Base-by-base conservation (phyloP, 768 basidiomycete species). In the Auriculariales sp. region DNA sequence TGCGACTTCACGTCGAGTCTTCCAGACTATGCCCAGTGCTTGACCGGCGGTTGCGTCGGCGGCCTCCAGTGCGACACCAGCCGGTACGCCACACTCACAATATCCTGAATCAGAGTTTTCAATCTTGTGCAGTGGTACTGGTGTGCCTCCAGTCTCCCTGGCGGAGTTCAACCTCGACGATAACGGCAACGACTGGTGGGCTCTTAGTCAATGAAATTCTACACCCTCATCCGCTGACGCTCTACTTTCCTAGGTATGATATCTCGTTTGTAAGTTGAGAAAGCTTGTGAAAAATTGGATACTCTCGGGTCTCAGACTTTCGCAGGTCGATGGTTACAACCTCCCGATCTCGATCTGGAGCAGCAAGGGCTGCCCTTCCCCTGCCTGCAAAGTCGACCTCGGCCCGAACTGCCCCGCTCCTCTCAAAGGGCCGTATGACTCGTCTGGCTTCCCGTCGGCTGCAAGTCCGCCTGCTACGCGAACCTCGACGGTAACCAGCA, bases 141-240 rank as follows among this genome's bases (percentile, higher is more conserved):
- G 78, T 46, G 71, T 79, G n/a, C 80, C 81, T 28, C 83, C 83
- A 36, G 82, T 75, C 10, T 71, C 74, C 3, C 64, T 84, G 30
- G 83, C 82, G 1, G 81, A 84, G 55, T 83, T 83, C 9, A 45
- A 32, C n/a, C 55, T 66, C 55, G 69, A 58, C 1, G 58, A 61
- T 36, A 69, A 65, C 12, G 68, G 65, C 46, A 24, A 34, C 1
- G 82, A 83, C 53, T 78, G 65, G 52, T 83, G 79, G n/a, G n/a
- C n/a, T n/a, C n/a, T n/a, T n/a, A n/a, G n/a, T n/a, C n/a, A n/a
- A n/a, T n/a, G n/a, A n/a, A n/a, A n/a, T n/a, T n/a, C n/a, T n/a
- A n/a, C n/a, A n/a, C n/a, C n/a, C n/a, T n/a, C n/a, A n/a, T n/a
- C n/a, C n/a, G n/a, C n/a, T n/a, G n/a, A n/a, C n/a, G n/a, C n/a